Evolutionary conservation across 495 filamentous ascomycete genomes (phyloP).

Genomic region (Hyphodiscus hymeniophilus): DNA sequence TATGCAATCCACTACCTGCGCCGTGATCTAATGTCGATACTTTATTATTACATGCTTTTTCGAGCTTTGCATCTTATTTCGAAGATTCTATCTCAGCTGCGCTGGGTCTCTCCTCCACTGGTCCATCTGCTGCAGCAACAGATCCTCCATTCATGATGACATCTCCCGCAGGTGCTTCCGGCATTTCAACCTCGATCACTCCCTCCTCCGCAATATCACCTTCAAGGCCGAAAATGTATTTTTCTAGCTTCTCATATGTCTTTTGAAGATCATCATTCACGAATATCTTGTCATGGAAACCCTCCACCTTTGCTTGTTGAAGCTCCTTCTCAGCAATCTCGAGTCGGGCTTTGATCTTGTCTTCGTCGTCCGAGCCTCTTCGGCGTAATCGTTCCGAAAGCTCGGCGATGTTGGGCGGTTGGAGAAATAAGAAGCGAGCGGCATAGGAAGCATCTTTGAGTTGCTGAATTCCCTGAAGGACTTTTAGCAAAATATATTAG

Average conservation of each 20-base stretch:
- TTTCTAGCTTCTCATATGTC: conserved; percentile 40
- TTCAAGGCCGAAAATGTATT: conserved; percentile 18
- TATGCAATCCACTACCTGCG: no score
- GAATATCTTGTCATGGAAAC: conserved; percentile 53
- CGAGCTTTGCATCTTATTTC: background rate
- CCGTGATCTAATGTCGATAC: background rate
- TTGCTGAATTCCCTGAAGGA: conserved; percentile 57
- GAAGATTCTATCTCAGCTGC: background rate
- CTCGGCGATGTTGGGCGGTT: conserved; percentile 54
- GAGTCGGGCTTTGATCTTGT: conserved; percentile 50
- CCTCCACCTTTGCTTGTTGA: conserved; percentile 52
- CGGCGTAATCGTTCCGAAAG: conserved; percentile 38
- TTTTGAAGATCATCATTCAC: conserved; percentile 65
- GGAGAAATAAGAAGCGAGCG: conserved; percentile 65
- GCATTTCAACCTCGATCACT: conserved; percentile 8
- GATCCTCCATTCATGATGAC: background rate
- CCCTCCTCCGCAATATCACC: conserved; percentile 1
- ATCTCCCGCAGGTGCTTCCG: background rate
- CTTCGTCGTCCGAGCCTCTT: conserved; percentile 52
- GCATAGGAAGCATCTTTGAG: conserved; percentile 61
- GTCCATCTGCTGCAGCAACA: background rate
- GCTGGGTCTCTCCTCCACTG: background rate
- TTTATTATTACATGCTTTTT: background rate
- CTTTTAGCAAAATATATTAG: background rate
- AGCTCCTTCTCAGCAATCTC: conserved; percentile 56